Percentiles rank a stretch among this genome's conserved stretches.
phyloP scores from a whole-genome alignment of 169 alveolate species.

The Plasmodium gaboni region DNA sequence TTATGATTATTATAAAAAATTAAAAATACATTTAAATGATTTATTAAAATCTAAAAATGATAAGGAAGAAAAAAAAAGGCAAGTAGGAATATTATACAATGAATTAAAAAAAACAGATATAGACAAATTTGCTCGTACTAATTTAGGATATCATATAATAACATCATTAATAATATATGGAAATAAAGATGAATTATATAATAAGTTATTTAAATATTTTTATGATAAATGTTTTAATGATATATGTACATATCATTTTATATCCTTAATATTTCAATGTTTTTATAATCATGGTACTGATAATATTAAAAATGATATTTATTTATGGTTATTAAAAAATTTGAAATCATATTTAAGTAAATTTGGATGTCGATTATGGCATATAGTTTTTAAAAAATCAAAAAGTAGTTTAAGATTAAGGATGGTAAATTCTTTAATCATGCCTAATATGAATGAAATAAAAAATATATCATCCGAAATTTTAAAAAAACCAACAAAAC shows the following conservation, averaged over 20 bases:
- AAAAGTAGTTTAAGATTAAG: conserved; percentile 29
- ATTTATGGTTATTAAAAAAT: conserved; percentile 38
- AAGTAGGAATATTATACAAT: conserved; percentile 5
- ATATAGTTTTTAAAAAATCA: conserved; percentile 47
- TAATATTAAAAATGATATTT: conserved; percentile 31
- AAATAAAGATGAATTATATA: conserved; percentile 36
- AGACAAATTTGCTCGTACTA: conserved; percentile 56
- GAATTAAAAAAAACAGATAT: conserved; percentile 49
- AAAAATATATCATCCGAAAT: conserved; percentile 35
- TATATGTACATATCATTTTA: conserved; percentile 23
- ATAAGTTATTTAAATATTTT: conserved; percentile 37
- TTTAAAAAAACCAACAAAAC: conserved; percentile 38
- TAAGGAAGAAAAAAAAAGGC: conserved; percentile 36
- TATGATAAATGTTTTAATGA: conserved; percentile 14
- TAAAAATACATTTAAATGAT: conserved; percentile 43
- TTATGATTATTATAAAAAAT: conserved; percentile 62
- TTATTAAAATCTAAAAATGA: conserved; percentile 50
- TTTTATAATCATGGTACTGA: conserved; percentile 61
- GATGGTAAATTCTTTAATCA: conserved; percentile 31
- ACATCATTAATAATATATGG: conserved; percentile 52
- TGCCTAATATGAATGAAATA: conserved; percentile 37
- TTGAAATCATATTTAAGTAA: conserved; percentile 31
- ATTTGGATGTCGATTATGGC: conserved; percentile 73
- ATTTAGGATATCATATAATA: conserved; percentile 62
- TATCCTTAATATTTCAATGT: conserved; percentile 71